Conservation (phyloP, 805 yeast genomes). For the Naumovozyma castellii region DNA sequence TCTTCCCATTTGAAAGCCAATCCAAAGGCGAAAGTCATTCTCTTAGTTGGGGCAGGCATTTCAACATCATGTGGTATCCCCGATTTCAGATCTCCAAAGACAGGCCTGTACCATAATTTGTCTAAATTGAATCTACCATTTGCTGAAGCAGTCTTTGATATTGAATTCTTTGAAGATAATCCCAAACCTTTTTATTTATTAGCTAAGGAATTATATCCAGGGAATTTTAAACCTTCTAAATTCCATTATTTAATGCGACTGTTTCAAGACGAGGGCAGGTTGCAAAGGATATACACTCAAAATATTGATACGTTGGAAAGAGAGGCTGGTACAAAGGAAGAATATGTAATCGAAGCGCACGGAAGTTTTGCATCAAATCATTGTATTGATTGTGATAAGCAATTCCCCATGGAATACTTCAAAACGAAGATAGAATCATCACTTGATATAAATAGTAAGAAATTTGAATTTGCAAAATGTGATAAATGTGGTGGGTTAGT, state of each 20-base stretch:
- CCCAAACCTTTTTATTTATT: slow-evolving; percentile 81
- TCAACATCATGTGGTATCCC: slow-evolving; percentile 94
- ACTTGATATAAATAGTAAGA: slow-evolving; percentile 13
- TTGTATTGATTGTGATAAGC: slow-evolving; percentile 65
- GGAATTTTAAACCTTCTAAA: slow-evolving; percentile 71
- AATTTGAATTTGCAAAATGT: slow-evolving; percentile 39
- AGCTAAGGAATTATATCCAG: slow-evolving; percentile 82
- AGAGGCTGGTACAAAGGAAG: slow-evolving; percentile 62
- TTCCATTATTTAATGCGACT: slow-evolving; percentile 68
- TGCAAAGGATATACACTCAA: slow-evolving; percentile 77
- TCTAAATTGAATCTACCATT: slow-evolving; percentile 68
- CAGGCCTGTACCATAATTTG: slow-evolving; percentile 79
- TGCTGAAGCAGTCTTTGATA: slow-evolving; percentile 93
- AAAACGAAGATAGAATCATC: slow-evolving; percentile 30
- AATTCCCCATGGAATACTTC: slow-evolving; percentile 41
- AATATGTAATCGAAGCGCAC: slow-evolving; percentile 78
- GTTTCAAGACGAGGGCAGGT: slow-evolving; percentile 50
- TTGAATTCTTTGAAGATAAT: slow-evolving; percentile 61
- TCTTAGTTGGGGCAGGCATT: slow-evolving; percentile 87
- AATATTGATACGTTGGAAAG: slow-evolving; percentile 89
- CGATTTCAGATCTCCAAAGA: slow-evolving; percentile 84
- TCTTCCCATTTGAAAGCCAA: slow-evolving; percentile 9
- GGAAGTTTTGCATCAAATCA: slow-evolving; percentile 84
- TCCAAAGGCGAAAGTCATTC: slow-evolving; percentile 39
- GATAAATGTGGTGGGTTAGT: slow-evolving; percentile 60